phyloP scores from a whole-genome alignment of 129 eudicot species.

The Flaveria robusta region DNA sequence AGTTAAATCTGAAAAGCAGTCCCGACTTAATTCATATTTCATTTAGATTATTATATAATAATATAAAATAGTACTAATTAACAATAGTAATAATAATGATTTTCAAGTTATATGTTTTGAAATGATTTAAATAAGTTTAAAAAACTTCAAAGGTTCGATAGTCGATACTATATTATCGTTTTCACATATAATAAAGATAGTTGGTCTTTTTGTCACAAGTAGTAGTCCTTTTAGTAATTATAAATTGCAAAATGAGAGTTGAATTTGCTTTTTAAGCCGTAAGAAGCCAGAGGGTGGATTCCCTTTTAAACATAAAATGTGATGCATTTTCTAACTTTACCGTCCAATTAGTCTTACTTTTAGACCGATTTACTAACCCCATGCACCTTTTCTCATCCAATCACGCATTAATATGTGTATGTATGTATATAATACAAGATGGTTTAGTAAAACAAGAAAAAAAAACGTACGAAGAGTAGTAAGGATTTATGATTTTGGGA shows the following conservation, averaged over 20 bases:
- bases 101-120: neutral
- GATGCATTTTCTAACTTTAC: constrained; percentile 10
- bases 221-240: neutral
- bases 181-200: constrained; percentile 18
- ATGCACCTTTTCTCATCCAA: constrained; percentile 32
- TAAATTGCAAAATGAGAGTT: neutral
- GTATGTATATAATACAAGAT: too few species aligned
- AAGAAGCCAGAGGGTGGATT: neutral
- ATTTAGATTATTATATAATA: too few species aligned
- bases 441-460: too few species aligned
- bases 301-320: constrained; percentile 13
- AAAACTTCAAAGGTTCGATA: neutral
- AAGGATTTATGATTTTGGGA: too few species aligned
- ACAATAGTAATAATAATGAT: too few species aligned
- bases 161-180: neutral
- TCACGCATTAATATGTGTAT: constrained; percentile 10
- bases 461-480: too few species aligned
- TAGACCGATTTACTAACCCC: constrained; percentile 2
- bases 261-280: neutral
- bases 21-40: too few species aligned
- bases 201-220: neutral
- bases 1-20: too few species aligned
- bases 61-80: too few species aligned
- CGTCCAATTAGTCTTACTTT: neutral
- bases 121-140: neutral